Evolutionary conservation across 2,329 filamentous ascomycete species (phyloP), one percentile per base, ranked within the genome.

Genomic region (Penicillium sp.): DNA sequence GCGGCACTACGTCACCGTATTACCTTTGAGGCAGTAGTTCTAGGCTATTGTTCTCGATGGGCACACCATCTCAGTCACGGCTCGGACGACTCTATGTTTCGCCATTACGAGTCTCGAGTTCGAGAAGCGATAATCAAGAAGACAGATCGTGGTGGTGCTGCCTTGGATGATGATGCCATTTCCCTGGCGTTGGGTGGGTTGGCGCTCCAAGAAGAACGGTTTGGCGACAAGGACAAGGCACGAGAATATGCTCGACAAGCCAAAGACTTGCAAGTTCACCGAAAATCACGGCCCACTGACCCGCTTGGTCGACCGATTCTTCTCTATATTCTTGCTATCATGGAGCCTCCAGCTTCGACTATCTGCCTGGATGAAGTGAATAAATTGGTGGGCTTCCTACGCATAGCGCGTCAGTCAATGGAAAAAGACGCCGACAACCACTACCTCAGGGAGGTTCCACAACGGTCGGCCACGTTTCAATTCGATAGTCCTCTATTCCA

Each of bases 1-100:
- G 63, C 65, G 3, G 67, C 72, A 24, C 69, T 71, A 63, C 60
- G 58, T 21, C 64, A 73, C 58, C 68, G 67, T 8, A 61, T 72
- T 26, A 59, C 70, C 2, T 75, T 76, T 56, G 69, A 74, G 53
- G 64, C 70, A 11, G 63, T 69, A 23, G 62, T 76, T 7, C 61
- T 75, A 20, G 62, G 66, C 8, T 75, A 75, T 43, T 69, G 67
- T 59, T 68, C 73, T 21, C 71, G 73, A 28, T 74, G 66, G 65
- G 70, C 66, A 58, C 65, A 65, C 3, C 66, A 68, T 26, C 40
- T 72, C 14, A 63, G 65, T 28, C 60, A 62, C 16, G 21, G 62
- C 5, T 30, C 57, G 1, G 61, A 69, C 28, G 66, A 61, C 47
- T 52, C 60, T 3, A 63, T 69, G 46, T 64, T 69, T 21, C 61